Base-by-base conservation (phyloP, 495 filamentous ascomycete genomes). In the Tricharina praecox region DNA sequence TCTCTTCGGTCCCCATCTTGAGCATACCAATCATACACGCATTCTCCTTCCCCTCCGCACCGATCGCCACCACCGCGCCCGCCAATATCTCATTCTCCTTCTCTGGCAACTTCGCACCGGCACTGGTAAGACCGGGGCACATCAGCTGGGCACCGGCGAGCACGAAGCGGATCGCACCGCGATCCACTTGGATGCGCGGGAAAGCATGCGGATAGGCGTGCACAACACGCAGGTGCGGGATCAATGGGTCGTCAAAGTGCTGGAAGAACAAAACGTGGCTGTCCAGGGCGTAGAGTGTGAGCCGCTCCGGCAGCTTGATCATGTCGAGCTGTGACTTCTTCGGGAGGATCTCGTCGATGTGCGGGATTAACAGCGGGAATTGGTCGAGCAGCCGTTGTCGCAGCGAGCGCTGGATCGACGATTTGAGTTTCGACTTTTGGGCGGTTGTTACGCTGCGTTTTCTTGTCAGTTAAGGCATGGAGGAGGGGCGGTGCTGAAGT, bases 151-250 rank as follows among this genome's bases (percentile, higher is more conserved):
- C 90, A 19, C 90, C 90, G 2, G 76, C 78, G 0, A 97, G 73
- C 23, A 97, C 88, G 66, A 97, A 97, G 49, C 92, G 84, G 63
- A 96, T 95, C 0, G 92, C 90, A 44, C 90, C 90, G 41, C 90
- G 78, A 64, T 96, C 88, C 58, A 93, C 86, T 45, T 78, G 74
- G 35, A 84, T 62, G 20, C 67, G 70, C 4, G 72, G 70, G 59
- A 84, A 84, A 55, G 69, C 70, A 45, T 67, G 56, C 4, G 79
- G 79, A 66, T 79, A 83, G 44, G 72, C 67, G 65, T 88, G 84
- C 23, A 88, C 70, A 48, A 88, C 74, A 13, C 68, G 67, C 1
- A 90, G 76, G 60, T 94, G 87, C 1, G 90, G 90, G 34, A 92
- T 71, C 33, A 76, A 60, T 0, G 77, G 67, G 55, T 79, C 80